Conservation (phyloP, 768 basidiomycete species). For the Suillus decipiens region DNA sequence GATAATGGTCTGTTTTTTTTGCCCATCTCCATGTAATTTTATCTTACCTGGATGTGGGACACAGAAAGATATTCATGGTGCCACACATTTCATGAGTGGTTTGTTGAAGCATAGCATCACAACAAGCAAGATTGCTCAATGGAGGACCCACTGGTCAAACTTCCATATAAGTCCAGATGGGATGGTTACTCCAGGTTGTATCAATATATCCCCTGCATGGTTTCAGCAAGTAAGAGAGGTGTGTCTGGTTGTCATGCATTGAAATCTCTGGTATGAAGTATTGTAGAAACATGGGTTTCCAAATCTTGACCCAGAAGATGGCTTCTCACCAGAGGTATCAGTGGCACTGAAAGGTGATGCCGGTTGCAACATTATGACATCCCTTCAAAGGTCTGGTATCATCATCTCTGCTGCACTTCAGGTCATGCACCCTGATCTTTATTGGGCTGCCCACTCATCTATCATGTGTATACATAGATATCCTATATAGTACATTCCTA, state of each 20-base stretch:
- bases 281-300: not conserved
- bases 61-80: not conserved
- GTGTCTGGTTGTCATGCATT: not conserved
- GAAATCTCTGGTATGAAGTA: not conserved
- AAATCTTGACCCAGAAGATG: not conserved
- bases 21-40: no score
- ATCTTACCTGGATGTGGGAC: no score
- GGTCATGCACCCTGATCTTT: not conserved
- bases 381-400: not conserved
- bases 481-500: no score
- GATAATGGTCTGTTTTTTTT: no score
- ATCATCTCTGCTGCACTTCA: not conserved
- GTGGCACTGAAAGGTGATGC: not conserved
- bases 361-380: not conserved
- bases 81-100: not conserved
- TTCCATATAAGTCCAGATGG: not conserved
- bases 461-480: no score
- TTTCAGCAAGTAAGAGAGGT: constrained; percentile 8
- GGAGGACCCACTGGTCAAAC: not conserved
- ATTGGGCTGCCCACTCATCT: no score
- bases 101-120: not conserved
- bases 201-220: no score
- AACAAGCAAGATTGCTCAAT: not conserved
- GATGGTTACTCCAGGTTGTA: not conserved
- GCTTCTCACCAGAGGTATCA: no score